Evolutionary conservation across 2,329 filamentous ascomycete species (phyloP), one percentile per base, ranked within the genome.

Genomic region (Fusarium pseudocircinatum): DNA sequence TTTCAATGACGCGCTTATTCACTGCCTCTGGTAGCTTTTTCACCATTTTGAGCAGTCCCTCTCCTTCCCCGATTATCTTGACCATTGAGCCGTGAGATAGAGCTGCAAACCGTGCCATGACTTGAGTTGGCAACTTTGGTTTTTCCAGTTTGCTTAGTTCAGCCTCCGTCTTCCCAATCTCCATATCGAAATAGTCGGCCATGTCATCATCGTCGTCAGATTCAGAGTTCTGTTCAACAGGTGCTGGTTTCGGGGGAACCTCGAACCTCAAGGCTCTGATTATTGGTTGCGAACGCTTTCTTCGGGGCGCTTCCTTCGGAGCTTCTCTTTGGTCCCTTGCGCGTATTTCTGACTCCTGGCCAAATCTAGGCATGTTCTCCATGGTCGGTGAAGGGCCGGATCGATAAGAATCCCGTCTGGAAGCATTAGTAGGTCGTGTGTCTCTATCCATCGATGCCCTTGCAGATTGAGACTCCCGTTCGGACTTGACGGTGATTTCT

Each of bases 151-250:
- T 85, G 65, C 83, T 83, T 36, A 90, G 75, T 60, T 88, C 84
- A 1, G 80, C 80, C 67, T 89, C 85, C 4, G 85, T 84, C 75
- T 89, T 87, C 46, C 82, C 78, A 42, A 90, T 89, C 72, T 89
- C 83, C 60, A 82, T 82, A 59, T 86, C 84, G 60, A 90, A 89
- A 66, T 87, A 87, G 58, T 88, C 87, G 24, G 85, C 87, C 82
- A 90, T 87, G 49, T 88, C 86, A 53, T 90, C 88, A 63, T 90
- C 88, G 47, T 90, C 87, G 57, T 90, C 88, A 1, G 87, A 89
- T 50, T 87, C 86, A 4, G 81, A 82, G 42, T 79, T 79, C 54
- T 81, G 78, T 40, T 82, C 79, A 28, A 75, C 73, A 4, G 70
- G 70, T 2, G 78, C 72, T 58, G 79, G 78, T 64, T 83, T 85